These are phyloP conservation scores for Patellifolia procumbens DNA, from an alignment of 179 eudicot genomes.

Conservation along the genomic window DNA sequence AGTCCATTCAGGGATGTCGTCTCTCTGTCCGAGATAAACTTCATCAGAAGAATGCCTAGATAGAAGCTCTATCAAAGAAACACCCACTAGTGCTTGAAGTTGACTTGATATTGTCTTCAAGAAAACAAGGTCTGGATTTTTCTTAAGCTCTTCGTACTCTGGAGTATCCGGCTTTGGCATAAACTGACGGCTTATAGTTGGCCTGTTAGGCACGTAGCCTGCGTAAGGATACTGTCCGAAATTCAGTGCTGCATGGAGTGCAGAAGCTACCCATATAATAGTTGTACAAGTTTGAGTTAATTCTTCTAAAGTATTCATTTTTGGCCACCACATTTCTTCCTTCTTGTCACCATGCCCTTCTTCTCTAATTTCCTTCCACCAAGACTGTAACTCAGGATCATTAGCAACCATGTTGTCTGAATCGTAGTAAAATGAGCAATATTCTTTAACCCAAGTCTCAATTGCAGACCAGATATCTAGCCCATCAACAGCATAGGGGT, in stretches of 20 bases:
- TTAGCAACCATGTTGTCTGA: conserved; percentile 34
- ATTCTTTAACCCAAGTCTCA: conserved; percentile 64
- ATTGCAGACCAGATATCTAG: conserved; percentile 76
- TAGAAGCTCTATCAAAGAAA: conserved; percentile 59
- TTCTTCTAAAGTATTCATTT: conserved; percentile 51
- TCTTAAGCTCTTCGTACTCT: conserved; percentile 52
- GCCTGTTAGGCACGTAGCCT: conserved; percentile 69
- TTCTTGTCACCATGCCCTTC: conserved; percentile 78
- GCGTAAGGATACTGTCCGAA: conserved; percentile 83
- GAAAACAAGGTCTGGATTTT: conserved; percentile 46
- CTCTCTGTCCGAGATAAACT: conserved; percentile 67
- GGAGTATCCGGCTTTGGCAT: conserved; percentile 56
- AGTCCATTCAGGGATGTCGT: conserved; percentile 55
- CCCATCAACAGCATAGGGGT: conserved; percentile 81
- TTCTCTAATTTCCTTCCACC: conserved; percentile 72
- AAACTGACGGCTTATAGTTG: conserved; percentile 52
- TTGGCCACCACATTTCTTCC: conserved; percentile 70
- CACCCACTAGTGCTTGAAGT: conserved; percentile 54
- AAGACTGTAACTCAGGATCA: conserved; percentile 57
- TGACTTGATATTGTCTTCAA: conserved; percentile 56
- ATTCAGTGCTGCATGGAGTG: conserved; percentile 78
- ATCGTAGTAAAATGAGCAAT: conserved; percentile 54
- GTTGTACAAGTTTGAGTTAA: conserved; percentile 50
- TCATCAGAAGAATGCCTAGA: conserved; percentile 76
- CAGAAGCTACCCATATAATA: conserved; percentile 76